Evolutionary conservation across 2,329 filamentous ascomycete species (phyloP), one percentile per base, ranked within the genome.

Genomic region (Fusarium liriodendri): DNA sequence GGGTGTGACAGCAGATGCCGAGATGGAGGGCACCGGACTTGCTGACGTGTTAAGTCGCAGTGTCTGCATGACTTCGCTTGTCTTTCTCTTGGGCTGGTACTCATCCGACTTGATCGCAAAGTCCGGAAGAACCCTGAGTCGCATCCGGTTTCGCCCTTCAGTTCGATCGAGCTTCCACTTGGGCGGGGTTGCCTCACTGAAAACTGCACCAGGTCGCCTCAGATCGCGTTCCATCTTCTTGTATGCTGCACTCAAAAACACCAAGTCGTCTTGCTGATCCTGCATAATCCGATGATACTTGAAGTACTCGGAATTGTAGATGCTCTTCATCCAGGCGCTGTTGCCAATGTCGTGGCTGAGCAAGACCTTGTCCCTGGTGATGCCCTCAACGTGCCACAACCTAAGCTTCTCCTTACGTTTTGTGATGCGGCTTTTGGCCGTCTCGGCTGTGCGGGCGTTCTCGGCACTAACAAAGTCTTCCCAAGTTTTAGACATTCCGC

Each of bases 91-190:
- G 0, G 97, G 95, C 76, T 95, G 94, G 78, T 95, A 97, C 55
- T 93, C 90, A 66, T 94, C 91, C 63, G 92, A 88, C 27, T 91
- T 88, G 1, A 88, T 86, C 0, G 89, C 89, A 66, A 90, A 90
- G 79, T 98, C 95, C 1, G 95, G 94, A 1, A 98, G 87, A 60
- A 98, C 89, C 32, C 97, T 91, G 77, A 98, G 87, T 18, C 97
- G 91, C 95, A 98, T 98, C 20, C 97, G 92, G 81, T 98, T 98
- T 13, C 95, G 92, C 13, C 97, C 96, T 84, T 99, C 97, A 0
- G 97, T 98, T 77, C 97, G 92, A 80, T 99, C 97, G 16, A 99
- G 89, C 77, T 96, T 95, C 96, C 96, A 99, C 81, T 93, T 97
- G 0, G 87, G 86, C 2, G 89, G 82, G 4, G 87, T 85, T 0